Evolutionary conservation across 1,284 basidiomycete genomes (phyloP), one percentile per base, ranked within the genome.

Genomic region (Fistulina hepatica): DNA sequence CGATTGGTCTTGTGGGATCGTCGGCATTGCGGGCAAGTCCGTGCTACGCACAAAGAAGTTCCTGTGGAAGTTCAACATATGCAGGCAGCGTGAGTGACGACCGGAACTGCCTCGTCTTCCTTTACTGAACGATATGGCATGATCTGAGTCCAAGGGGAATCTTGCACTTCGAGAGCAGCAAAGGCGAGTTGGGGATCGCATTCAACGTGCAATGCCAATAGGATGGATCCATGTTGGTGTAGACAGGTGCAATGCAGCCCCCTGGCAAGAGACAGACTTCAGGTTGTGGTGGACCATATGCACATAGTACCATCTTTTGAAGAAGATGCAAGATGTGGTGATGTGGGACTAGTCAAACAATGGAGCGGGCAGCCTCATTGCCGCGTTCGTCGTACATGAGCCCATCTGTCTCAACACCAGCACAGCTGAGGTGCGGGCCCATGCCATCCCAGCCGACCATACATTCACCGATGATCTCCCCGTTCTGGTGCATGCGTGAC

Each of bases 31-130:
- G 22, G 97, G 73, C 25, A 97, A 70, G 64, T 97, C 94, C 19
- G 92, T 97, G 6, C 91, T 95, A 35, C 93, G 82, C 37, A 97
- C 90, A 59, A 99, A 98, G 68, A 98, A 97, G 69, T 98, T 97
- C 48, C 95, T 95, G 53, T 97, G 90, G 82, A 97, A 98, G 2
- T 89, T 86, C 4, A 90, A 81, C 81, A 97, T 92, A 42, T 94
- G 81, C 40, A 98, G 33, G 98, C 86, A 0, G 88, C 90, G 58
- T 98, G 94, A 1, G 84, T 76, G 2, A 97, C 77, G 24, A 97
- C 73, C 9, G 92, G 90, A 10, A 97, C 90, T 1, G 76, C 69
- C 36, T 79, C 76, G 34, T 90, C 81, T 41, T 75, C 74, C 44
- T 75, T 73, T 44, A 91, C 61, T 2, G 84, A 81, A 30, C 93